Percentiles rank a stretch among this genome's conserved stretches.
Evolutionary conservation across 1,284 basidiomycete genomes (phyloP).

Genomic region (Ganoderma lucidum): DNA sequence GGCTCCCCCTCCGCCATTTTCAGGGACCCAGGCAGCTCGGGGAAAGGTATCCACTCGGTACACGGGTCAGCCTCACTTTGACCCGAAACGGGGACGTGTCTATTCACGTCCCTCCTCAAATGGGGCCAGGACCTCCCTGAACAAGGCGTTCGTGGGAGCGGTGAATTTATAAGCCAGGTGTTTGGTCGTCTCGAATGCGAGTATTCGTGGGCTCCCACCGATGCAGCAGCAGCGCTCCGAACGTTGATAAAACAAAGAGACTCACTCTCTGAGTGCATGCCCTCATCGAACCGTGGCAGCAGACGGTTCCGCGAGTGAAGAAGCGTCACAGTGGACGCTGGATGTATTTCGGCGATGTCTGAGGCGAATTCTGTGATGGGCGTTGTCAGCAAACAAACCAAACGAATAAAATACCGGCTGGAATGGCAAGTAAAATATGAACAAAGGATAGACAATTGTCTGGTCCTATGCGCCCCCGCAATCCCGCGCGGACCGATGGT

Average conservation of each 20-base stretch:
- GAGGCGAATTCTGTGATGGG: conserved; percentile 63
- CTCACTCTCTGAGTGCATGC: conserved; percentile 64
- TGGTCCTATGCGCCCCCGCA: not conserved
- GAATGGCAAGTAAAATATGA: no score
- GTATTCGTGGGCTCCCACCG: not conserved
- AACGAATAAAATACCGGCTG: not conserved
- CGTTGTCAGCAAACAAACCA: not conserved
- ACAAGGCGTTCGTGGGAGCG: not conserved
- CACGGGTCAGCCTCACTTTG: not conserved
- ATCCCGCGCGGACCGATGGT: not conserved
- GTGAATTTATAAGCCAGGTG: not conserved
- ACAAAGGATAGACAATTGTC: no score
- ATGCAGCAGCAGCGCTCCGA: not conserved
- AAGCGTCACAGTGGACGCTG: conserved; percentile 67
- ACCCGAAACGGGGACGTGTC: not conserved
- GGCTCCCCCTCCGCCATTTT: not conserved
- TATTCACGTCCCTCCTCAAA: not conserved
- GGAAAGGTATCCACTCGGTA: not conserved
- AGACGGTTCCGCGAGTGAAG: conserved; percentile 70
- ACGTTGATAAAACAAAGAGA: not conserved
- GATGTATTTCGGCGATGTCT: conserved; percentile 71
- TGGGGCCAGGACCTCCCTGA: not conserved
- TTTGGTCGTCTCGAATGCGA: no score
- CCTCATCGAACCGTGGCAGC: conserved; percentile 64
- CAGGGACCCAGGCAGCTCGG: not conserved